Conservation (phyloP, 108 stramenopile species). For the Skeletonema grethae region DNA sequence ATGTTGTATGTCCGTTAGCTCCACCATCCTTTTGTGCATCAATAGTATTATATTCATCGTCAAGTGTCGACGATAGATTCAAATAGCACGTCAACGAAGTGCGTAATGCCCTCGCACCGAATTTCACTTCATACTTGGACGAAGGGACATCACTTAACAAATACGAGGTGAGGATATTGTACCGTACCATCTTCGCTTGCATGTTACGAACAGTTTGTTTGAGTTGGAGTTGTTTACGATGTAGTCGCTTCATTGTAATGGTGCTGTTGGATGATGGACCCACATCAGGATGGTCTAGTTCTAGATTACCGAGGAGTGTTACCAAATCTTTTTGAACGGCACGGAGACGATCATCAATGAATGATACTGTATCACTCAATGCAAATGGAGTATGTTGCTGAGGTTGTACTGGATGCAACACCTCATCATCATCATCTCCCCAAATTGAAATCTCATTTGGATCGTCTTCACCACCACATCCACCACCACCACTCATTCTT, state of each 20-base stretch:
- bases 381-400: slow-evolving; percentile 23
- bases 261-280: not conserved
- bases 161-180: slow-evolving; percentile 39
- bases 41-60: slow-evolving; percentile 17
- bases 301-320: slow-evolving; percentile 27
- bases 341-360: slow-evolving; percentile 56
- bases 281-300: not conserved
- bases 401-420: not conserved
- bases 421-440: not conserved
- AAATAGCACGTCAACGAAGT: slow-evolving; percentile 38
- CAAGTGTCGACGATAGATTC: slow-evolving; percentile 21
- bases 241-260: not conserved
- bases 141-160: slow-evolving; percentile 31
- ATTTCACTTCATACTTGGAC: slow-evolving; percentile 46
- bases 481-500: not conserved
- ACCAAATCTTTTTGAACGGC: slow-evolving; percentile 56
- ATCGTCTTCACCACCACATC: slow-evolving; percentile 1
- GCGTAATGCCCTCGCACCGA: slow-evolving; percentile 36
- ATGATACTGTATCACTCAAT: slow-evolving; percentile 42
- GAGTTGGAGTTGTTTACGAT: not conserved
- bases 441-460: slow-evolving; percentile 27
- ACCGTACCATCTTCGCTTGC: slow-evolving; percentile 51
- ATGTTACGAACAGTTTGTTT: slow-evolving; percentile 26
- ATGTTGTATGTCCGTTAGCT: not conserved
- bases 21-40: not conserved